Conservation (phyloP, 108 stramenopile genomes). For the Discostella pseudostelligera region DNA sequence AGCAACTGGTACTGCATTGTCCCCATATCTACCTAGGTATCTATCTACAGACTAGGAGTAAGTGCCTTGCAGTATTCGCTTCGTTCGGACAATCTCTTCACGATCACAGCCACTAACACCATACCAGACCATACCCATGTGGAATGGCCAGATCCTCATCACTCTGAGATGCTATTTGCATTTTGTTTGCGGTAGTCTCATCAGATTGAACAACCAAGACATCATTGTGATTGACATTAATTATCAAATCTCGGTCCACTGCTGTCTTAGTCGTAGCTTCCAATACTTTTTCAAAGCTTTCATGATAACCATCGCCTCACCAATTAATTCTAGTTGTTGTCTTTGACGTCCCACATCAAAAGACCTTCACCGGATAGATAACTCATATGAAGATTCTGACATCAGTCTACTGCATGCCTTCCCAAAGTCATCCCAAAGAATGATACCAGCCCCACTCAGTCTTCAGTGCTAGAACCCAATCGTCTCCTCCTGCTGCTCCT, state of each 20-base stretch:
- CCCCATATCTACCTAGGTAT: no score
- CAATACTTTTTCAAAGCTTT: no score
- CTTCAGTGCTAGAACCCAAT: conserved; percentile 51
- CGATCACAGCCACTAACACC: conserved; percentile 62
- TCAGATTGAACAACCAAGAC: no score
- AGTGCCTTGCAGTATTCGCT: conserved; percentile 79
- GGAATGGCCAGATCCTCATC: conserved; percentile 51
- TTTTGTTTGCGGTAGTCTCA: no score
- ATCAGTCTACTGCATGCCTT: conserved; percentile 55
- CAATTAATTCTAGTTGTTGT: conserved; percentile 3
- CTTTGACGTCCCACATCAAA: neutral
- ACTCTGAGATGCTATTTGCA: no score
- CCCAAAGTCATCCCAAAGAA: conserved; percentile 85
- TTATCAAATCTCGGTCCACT: no score
- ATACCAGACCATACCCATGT: conserved; percentile 46
- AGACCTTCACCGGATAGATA: conserved; percentile 40
- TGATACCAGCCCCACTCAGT: conserved; percentile 73
- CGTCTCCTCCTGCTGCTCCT: conserved; percentile 48
- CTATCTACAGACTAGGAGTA: conserved; percentile 52
- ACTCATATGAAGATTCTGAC: conserved; percentile 57
- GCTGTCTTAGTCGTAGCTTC: no score
- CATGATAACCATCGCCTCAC: no score
- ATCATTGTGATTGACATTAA: no score
- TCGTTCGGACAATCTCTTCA: conserved; percentile 65
- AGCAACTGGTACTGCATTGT: no score